Percentiles rank a stretch among this genome's conserved stretches.
These are phyloP conservation scores for Torrubiellomyces zombiae DNA, from an alignment of 2,329 filamentous ascomycete species.

Conservation along the genomic window DNA sequence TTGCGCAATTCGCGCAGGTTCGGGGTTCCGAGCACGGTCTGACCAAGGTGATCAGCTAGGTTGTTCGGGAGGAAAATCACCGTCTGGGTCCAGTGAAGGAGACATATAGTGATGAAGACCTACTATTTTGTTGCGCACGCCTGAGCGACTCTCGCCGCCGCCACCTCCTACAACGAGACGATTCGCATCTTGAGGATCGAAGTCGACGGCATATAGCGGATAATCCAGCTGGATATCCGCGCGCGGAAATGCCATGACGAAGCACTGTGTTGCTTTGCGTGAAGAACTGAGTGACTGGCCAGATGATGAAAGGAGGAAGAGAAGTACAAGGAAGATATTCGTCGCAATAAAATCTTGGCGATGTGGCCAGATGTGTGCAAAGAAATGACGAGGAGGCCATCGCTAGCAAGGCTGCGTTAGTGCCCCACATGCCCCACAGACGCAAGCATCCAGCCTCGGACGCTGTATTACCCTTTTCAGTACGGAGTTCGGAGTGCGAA, in stretches of 20 bases:
- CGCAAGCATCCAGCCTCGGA: no score
- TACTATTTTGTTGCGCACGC: slow-evolving; percentile 77
- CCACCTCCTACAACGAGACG: slow-evolving; percentile 73
- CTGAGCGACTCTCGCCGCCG: slow-evolving; percentile 65
- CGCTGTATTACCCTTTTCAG: no score
- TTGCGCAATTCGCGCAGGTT: slow-evolving; percentile 45
- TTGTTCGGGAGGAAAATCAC: background rate
- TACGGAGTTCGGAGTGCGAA: no score
- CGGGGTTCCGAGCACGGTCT: slow-evolving; percentile 60
- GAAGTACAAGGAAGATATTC: no score
- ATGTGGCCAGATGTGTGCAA: no score
- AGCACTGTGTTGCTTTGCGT: background rate
- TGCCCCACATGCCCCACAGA: no score
- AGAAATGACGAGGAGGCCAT: no score
- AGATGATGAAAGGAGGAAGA: no score
- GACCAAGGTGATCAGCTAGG: background rate
- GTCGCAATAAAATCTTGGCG: no score
- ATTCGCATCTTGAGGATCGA: slow-evolving; percentile 63
- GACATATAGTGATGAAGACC: no score
- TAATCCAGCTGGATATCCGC: slow-evolving; percentile 58
- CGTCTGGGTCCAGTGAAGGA: background rate
- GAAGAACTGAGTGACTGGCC: no score
- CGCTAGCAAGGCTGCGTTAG: no score
- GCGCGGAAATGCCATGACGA: slow-evolving; percentile 24
- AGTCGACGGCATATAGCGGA: slow-evolving; percentile 75